Conservation (phyloP, 2,329 filamentous ascomycete species). For the Aspergillus aculeatus region DNA sequence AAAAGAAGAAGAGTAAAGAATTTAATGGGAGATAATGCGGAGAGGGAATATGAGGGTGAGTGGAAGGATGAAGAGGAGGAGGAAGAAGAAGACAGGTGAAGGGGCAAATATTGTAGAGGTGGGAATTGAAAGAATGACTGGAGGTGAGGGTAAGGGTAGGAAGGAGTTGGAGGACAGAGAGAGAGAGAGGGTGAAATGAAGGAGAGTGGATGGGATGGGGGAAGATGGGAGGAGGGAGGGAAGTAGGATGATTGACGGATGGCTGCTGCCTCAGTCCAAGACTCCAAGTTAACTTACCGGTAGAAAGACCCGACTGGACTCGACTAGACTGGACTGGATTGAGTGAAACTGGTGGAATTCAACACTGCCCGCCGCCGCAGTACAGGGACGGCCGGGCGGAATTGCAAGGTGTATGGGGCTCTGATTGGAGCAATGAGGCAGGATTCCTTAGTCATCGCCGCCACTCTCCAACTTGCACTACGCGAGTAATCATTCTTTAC, state of each 20-base stretch:
- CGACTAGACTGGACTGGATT: too few species aligned
- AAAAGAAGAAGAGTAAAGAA: not conserved
- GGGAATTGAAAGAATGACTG: constrained; percentile 6
- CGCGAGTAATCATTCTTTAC: not conserved
- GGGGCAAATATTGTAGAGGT: not conserved
- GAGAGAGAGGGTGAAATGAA: not conserved
- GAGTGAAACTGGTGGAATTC: too few species aligned
- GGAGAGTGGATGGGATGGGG: too few species aligned
- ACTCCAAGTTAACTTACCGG: too few species aligned
- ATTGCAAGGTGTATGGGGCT: not conserved
- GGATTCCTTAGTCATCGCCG: constrained; percentile 5
- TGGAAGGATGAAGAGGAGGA: not conserved
- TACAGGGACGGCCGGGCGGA: not conserved
- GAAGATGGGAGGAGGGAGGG: too few species aligned
- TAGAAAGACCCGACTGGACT: too few species aligned
- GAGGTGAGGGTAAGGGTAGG: not conserved
- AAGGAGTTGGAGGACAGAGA: not conserved
- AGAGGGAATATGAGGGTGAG: not conserved
- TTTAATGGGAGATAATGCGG: not conserved
- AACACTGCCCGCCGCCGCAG: too few species aligned
- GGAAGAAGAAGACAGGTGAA: not conserved
- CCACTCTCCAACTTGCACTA: not conserved
- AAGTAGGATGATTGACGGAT: too few species aligned
- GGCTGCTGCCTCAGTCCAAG: too few species aligned
- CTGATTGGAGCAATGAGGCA: not conserved